Percentiles rank a stretch among this genome's conserved stretches.
These are phyloP conservation scores for Penicillium sp. DNA, from an alignment of 2,329 filamentous ascomycete species.

Conservation along the genomic window DNA sequence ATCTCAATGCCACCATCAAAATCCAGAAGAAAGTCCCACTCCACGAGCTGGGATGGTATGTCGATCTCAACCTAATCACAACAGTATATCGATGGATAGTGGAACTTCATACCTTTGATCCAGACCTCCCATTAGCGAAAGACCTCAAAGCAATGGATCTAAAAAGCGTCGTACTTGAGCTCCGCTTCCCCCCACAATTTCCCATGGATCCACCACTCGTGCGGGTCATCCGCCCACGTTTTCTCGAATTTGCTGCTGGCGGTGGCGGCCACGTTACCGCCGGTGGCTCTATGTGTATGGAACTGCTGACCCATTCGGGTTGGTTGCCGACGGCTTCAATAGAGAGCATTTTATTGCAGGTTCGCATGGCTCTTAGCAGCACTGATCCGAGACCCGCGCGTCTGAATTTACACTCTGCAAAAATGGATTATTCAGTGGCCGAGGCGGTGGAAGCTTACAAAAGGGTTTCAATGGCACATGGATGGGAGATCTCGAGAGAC, in stretches of 20 bases:
- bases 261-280: conserved; percentile 84
- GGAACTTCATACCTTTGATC: conserved; percentile 79
- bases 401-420: conserved; percentile 48
- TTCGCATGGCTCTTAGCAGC: conserved; percentile 72
- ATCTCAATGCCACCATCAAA: conserved; percentile 63
- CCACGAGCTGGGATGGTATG: conserved; percentile 78
- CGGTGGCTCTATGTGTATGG: conserved; percentile 82
- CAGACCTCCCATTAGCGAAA: conserved; percentile 63
- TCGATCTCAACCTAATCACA: conserved; percentile 63
- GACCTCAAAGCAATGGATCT: conserved; percentile 67
- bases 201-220: conserved; percentile 81
- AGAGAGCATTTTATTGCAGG: conserved; percentile 76
- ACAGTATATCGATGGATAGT: conserved; percentile 92
- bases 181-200: conserved; percentile 75
- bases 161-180: conserved; percentile 72
- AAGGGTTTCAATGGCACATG: conserved; percentile 66
- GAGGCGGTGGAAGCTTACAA: conserved; percentile 75
- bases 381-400: conserved; percentile 69
- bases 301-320: conserved; percentile 77
- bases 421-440: conserved; percentile 59
- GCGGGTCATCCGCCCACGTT: conserved; percentile 76
- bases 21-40: conserved; percentile 61
- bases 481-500: conserved; percentile 69
- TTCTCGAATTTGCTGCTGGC: conserved; percentile 67
- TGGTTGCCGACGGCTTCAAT: conserved; percentile 74